Conservation (phyloP, 805 yeast genomes). For the Sungouiella thailandica region DNA sequence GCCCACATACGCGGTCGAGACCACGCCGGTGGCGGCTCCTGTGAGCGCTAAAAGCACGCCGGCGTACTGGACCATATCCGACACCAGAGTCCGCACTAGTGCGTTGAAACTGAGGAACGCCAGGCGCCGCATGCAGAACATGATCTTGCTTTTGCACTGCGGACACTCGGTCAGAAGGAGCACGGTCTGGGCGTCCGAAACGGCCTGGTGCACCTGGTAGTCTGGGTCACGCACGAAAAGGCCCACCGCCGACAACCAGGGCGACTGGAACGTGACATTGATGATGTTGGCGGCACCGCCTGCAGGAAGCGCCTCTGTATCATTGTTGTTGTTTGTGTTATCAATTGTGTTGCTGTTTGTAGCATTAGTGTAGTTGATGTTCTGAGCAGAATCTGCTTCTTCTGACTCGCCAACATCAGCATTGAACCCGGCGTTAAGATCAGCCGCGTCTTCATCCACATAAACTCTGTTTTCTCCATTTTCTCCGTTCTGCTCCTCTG, state of each 20-base stretch:
- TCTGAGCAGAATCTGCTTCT: neutral
- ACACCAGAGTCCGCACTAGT: constrained; percentile 13
- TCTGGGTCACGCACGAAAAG: neutral
- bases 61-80: constrained; percentile 24
- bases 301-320: constrained; percentile 3
- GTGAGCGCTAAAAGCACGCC: constrained; percentile 31
- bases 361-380: neutral
- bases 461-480: too few relatives aligned
- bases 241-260: neutral
- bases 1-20: constrained; percentile 36
- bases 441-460: too few relatives aligned
- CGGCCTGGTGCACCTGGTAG: neutral
- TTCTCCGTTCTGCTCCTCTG: too few relatives aligned
- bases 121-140: constrained; percentile 28
- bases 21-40: constrained; percentile 36
- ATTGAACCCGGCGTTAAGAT: neutral
- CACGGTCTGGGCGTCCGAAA: constrained; percentile 1
- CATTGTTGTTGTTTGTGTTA: neutral
- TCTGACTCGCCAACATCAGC: neutral
- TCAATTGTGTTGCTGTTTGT: neutral
- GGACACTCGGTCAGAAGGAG: constrained; percentile 31
- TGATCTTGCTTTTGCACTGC: constrained; percentile 34
- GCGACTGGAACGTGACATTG: constrained; percentile 1
- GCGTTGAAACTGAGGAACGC: constrained; percentile 18
- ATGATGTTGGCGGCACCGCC: too few relatives aligned